Evolutionary conservation across 2,329 filamentous ascomycete species (phyloP), one percentile per base, ranked within the genome.

Genomic region (Stachybotrys echinatus): DNA sequence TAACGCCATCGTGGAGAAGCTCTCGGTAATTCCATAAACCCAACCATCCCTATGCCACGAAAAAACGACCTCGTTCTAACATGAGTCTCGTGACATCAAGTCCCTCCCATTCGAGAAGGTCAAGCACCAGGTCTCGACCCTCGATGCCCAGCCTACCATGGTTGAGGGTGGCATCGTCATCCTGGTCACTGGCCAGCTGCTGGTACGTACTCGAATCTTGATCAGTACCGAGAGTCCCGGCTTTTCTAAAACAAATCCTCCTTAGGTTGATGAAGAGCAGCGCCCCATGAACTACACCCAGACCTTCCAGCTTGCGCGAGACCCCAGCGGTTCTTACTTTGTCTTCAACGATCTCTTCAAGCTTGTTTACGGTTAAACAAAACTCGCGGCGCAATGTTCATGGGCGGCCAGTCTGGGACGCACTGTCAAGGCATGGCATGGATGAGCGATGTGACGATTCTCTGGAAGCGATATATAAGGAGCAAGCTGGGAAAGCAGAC

Each of bases 261-360:
- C 42, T 4, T 53, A 95, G 90, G 85, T 95, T 61, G 90, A 96
- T 57, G 91, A 92, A 59, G 84, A 91, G 72, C 78, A 88, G 68
- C 83, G 83, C 63, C 89, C 90, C 42, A 94, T 96, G 87, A 91
- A 83, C 80, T 99, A 92, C 74, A 85, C 85, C 50, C 92, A 97
- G 75, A 74, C 81, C 50, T 97, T 97, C 81, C 88, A 95, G 71
- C 85, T 97, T 55, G 71, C 83, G 57, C 85, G 83, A 53, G 87
- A 90, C 49, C 71, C 71, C 47, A 52, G 31, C 23, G 86, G 84
- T 60, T 84, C 79, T 72, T 96, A 87, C 77, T 96, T 83, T 69
- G 88, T 97, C 67, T 86, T 85, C 76, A 96, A 97, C 78, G 92
- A 97, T 70, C 74, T 97, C 68, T 97, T 97, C 84, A 89, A 89